Evolutionary conservation across 2,329 filamentous ascomycete species (phyloP).

Genomic region (Aspergillus piperis): DNA sequence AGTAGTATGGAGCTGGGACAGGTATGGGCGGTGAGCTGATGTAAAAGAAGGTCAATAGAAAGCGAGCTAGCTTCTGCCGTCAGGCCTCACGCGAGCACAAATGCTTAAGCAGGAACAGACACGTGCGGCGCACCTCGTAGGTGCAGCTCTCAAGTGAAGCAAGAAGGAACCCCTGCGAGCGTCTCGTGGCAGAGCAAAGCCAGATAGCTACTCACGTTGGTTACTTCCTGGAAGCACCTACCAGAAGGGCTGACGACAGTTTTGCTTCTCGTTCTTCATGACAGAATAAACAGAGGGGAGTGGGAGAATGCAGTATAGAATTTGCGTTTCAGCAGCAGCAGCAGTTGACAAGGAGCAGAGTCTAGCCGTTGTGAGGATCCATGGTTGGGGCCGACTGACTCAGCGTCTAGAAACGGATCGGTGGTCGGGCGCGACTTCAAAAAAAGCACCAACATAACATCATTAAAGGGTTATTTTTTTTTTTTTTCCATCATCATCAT

Average conservation of each 20-base stretch:
- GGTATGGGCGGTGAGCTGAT: slow-evolving; percentile 19
- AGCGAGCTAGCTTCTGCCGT: slow-evolving; percentile 1
- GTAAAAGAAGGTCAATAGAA: slow-evolving; percentile 6
- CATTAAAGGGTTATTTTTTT: neutral
- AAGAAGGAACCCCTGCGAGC: neutral
- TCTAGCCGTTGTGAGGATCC: neutral
- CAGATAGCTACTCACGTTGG: neutral
- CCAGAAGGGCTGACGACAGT: neutral
- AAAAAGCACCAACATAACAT: neutral
- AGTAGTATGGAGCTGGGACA: slow-evolving; percentile 10
- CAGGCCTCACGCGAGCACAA: slow-evolving; percentile 2
- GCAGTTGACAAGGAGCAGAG: neutral
- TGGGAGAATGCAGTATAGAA: neutral
- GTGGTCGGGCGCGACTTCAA: neutral
- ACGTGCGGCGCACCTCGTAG: neutral
- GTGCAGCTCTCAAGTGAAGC: slow-evolving; percentile 3
- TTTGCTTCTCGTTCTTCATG: neutral
- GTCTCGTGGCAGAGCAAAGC: neutral
- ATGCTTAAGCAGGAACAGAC: neutral
- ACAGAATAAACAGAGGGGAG: neutral
- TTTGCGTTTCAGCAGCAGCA: neutral
- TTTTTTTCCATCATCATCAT: neutral
- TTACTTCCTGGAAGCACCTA: neutral
- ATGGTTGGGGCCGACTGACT: neutral
- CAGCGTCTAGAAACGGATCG: neutral